These are phyloP conservation scores for Candida alai DNA, from an alignment of 805 yeast genomes.

Conservation along the genomic window DNA sequence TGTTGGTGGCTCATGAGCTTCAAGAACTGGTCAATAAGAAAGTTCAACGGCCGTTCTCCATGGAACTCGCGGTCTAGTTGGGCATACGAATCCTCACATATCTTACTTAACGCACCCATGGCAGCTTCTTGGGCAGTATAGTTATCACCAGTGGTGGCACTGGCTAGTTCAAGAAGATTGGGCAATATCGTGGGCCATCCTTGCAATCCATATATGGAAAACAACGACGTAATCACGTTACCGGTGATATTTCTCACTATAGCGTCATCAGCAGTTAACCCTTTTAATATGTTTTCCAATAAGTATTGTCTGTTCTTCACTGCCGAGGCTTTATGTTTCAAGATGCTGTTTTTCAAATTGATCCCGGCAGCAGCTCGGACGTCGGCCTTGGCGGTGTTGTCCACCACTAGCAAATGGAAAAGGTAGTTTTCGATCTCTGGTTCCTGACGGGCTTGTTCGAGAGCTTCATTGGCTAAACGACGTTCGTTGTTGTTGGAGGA, in stretches of 20 bases:
- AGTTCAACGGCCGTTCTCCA: slow-evolving; percentile 64
- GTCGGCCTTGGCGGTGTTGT: slow-evolving; percentile 44
- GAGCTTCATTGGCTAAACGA: slow-evolving; percentile 65
- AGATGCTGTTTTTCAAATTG: slow-evolving; percentile 72
- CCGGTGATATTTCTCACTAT: slow-evolving; percentile 86
- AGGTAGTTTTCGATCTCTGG: slow-evolving; percentile 82
- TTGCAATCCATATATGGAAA: slow-evolving; percentile 61
- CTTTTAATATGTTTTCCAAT: slow-evolving; percentile 46
- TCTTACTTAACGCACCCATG: slow-evolving; percentile 74
- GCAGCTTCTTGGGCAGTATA: slow-evolving; percentile 61
- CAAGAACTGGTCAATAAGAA: slow-evolving; percentile 63
- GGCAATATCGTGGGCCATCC: slow-evolving; percentile 77
- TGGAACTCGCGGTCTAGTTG: slow-evolving; percentile 61
- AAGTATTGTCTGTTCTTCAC: slow-evolving; percentile 26
- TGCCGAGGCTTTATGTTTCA: slow-evolving; percentile 29
- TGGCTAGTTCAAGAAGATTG: slow-evolving; percentile 58
- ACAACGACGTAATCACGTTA: slow-evolving; percentile 79
- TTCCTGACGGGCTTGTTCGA: slow-evolving; percentile 63
- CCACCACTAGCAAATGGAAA: slow-evolving; percentile 59
- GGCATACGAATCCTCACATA: slow-evolving; percentile 82
- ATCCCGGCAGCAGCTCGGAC: slow-evolving; percentile 88
- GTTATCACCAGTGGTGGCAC: slow-evolving; percentile 4
- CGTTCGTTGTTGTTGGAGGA: slow-evolving; percentile 56
- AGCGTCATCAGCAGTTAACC: slow-evolving; percentile 51
- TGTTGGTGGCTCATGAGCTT: slow-evolving; percentile 38